Percentiles rank a stretch among this genome's conserved stretches.
These are phyloP conservation scores for Chlorella sp. DNA, from an alignment of 139 green algal genomes.

Conservation along the genomic window DNA sequence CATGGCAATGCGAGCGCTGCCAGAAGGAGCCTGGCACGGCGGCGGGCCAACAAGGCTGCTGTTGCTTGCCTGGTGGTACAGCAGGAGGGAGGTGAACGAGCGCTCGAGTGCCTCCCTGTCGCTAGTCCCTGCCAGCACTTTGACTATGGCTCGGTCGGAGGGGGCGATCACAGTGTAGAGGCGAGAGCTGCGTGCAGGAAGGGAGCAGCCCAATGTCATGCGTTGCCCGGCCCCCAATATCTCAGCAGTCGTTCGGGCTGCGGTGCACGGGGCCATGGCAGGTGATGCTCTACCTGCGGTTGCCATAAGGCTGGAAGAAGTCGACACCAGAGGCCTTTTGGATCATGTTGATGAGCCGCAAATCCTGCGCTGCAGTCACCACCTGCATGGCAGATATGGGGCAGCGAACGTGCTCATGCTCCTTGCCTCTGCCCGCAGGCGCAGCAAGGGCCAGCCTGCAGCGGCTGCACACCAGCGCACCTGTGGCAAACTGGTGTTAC, in stretches of 20 bases:
- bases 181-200: background rate
- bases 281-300: background rate
- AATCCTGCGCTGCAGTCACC: background rate
- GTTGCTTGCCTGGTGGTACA: constrained; percentile 13
- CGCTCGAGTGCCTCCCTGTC: background rate
- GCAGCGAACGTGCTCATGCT: background rate
- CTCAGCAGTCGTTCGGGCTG: background rate
- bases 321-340: constrained; percentile 4
- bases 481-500: too few species aligned
- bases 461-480: background rate
- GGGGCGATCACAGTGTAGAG: too few species aligned
- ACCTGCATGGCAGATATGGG: background rate
- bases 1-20: background rate
- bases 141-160: too few species aligned
- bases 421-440: background rate
- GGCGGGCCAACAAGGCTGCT: background rate
- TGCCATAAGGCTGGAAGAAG: constrained; percentile 17
- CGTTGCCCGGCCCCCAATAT: background rate
- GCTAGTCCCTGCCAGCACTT: background rate
- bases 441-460: background rate
- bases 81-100: background rate
- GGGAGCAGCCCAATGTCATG: background rate
- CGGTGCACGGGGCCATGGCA: background rate
- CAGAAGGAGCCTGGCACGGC: background rate
- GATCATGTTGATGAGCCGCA: background rate